Evolutionary conservation across 2,329 filamentous ascomycete species (phyloP), one percentile per base, ranked within the genome.

Genomic region (Colletotrichum karsti): DNA sequence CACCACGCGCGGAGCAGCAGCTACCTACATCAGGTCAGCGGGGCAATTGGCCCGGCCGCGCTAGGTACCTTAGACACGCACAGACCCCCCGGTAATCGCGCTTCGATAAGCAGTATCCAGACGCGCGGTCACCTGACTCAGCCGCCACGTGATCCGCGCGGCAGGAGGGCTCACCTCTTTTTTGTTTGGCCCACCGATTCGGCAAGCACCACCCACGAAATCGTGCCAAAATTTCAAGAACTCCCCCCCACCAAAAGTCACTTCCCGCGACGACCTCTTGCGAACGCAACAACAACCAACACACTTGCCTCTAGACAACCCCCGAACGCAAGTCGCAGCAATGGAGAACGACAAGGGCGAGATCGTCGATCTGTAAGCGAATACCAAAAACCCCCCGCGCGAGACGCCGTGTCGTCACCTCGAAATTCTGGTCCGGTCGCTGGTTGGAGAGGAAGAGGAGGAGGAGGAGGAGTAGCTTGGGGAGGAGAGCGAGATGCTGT

Each of bases 271-370:
- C 69, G 67, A 70, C 57, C 61, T 68, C 33, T 48, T 55, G 26
- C 12, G n/a, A 26, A 51, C 46, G 72, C 73, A 73, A 67, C 55
- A 48, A 30, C 64, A 73, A 35, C 33, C 73, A 73, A 73, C 73
- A 73, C 72, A 75, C 73, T 73, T 69, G 71, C 70, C 74, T 72
- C 73, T 70, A 72, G 73, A 72, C 74, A 74, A 76, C 73, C 70
- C 73, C 73, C 73, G 72, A 74, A 73, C 74, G 79, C 78, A 72
- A 79, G 73, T 74, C 80, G 84, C 80, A 81, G 95, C 90, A 87
- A 99, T 98, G 96, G 96, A 99, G 91, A 99, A 99, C 94, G 96
- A 98, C 90, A 94, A 94, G 88, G 95, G 95, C 88, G 94, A 98
- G 87, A 95, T 98, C 88, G 96, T 98, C 85, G 95, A 98, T 88